A percentile compares a stretch with the other conserved stretches of the same genome.
phyloP scores from a whole-genome alignment of 129 eudicot genomes.

The Centrapalus pauciflorus region DNA sequence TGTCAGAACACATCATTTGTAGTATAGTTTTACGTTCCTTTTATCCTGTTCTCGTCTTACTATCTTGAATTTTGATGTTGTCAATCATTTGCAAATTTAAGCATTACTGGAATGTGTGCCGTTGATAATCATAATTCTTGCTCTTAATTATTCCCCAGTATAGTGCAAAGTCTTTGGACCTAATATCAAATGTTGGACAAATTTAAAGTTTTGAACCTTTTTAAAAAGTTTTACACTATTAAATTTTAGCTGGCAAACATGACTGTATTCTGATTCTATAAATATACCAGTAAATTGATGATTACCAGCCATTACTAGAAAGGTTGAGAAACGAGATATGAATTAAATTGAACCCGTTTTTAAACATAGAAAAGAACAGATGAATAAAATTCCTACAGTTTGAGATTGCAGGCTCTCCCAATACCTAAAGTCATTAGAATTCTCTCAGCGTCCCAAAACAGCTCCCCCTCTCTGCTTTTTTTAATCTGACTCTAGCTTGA shows the following conservation, averaged over 20 bases:
- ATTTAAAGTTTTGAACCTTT: too few species aligned
- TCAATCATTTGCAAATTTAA: not conserved
- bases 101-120: not conserved
- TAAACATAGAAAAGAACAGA: too few species aligned
- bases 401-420: too few species aligned
- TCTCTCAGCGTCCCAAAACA: not conserved
- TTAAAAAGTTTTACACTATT: too few species aligned
- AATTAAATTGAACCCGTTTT: too few species aligned
- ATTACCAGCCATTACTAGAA: not conserved
- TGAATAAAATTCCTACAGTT: too few species aligned
- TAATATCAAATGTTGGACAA: not conserved
- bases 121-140: not conserved
- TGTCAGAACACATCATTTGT: not conserved
- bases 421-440: too few species aligned
- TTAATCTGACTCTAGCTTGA: too few species aligned
- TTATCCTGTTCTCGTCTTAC: not conserved
- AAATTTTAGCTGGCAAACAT: not conserved
- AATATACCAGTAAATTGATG: not conserved
- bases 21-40: not conserved
- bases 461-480: too few species aligned
- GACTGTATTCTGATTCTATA: not conserved
- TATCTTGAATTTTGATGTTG: not conserved
- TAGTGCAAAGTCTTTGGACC: not conserved
- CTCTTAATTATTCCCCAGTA: not conserved
- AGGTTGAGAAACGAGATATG: not conserved